Base-by-base conservation (phyloP, 805 yeast genomes). In the Starmerella khaoyaiensis region DNA sequence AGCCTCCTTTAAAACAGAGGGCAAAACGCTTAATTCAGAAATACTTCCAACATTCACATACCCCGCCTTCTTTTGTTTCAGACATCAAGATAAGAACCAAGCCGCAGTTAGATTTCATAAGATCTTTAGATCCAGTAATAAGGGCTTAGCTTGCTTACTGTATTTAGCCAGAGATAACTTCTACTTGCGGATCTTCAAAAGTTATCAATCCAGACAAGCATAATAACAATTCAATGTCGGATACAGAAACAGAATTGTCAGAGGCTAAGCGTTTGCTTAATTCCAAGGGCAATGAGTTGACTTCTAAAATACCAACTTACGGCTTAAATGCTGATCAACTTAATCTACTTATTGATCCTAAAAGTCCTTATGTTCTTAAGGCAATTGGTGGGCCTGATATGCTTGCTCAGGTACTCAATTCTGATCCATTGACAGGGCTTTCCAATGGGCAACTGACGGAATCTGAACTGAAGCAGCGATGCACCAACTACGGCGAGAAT, bases 401-500 rank as follows among this genome's bases (percentile, higher is more conserved):
- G 12, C 51, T 63, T 3, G 55, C 52, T 8, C 24, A 32, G 5
- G 49, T 48, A 11, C 52, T 63, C 22, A 47, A 53, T 27, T 52
- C 64, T 8, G 41, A 60, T 40, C 35, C 52, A 14, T 41, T 49
- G 5, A 31, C 43, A 2, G 64, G 65, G 8, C 52, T 62, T 9
- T 34, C 48, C 4, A 48, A 42, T 20, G 48, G 46, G 21, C 56
- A 47, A 34, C 35, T 43, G 15, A 35, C 40, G 11, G 39, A 30
- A 11, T 30, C 38, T 6, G 58, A 52, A 16, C 40, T 45, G 26
- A 44, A 36, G 25, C 31, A 39, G 4, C 62, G 94, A 37, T 46
- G 46, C 1, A 43, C 50, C n/a, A 59, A 56, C 5, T 90, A 71
- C 56, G 94, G 94, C 18, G 60, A 57, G 14, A 90, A 90, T 55